A percentile compares a stretch with the other conserved stretches of the same genome.
Conservation (phyloP, 352 stramenopile genomes). For the Halophytophthora polymorphica region DNA sequence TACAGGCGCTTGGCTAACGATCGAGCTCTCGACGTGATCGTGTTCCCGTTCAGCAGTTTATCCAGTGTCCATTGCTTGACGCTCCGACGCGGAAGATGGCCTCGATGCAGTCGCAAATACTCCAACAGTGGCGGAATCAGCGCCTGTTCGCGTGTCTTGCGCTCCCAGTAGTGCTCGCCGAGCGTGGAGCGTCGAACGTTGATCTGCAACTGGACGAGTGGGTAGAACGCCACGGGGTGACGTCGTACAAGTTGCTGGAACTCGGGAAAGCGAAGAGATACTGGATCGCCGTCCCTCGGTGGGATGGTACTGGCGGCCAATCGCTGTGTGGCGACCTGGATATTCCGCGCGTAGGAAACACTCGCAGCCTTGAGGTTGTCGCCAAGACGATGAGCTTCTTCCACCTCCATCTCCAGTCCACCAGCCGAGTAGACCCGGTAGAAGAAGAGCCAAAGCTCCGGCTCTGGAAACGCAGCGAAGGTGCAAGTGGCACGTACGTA, state of each 20-base stretch:
- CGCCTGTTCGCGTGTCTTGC: slow-evolving; percentile 43
- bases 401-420: slow-evolving; percentile 22
- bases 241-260: slow-evolving; percentile 49
- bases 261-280: slow-evolving; percentile 39
- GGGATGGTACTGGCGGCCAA: slow-evolving; percentile 24
- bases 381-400: slow-evolving; percentile 35
- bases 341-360: slow-evolving; percentile 41
- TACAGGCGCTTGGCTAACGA: slow-evolving; percentile 38
- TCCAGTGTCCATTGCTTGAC: slow-evolving; percentile 32
- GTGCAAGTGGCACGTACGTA: slow-evolving; percentile 45
- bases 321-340: slow-evolving; percentile 40
- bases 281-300: slow-evolving; percentile 13
- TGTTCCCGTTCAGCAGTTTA: slow-evolving; percentile 29
- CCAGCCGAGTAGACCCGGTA: slow-evolving; percentile 45
- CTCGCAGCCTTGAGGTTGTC: slow-evolving; percentile 41
- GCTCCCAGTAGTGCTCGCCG: slow-evolving; percentile 46
- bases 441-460: slow-evolving; percentile 56
- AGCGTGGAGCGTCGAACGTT: slow-evolving; percentile 33
- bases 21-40: slow-evolving; percentile 22
- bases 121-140: slow-evolving; percentile 28
- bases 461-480: slow-evolving; percentile 45
- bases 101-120: slow-evolving; percentile 40
- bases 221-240: slow-evolving; percentile 51
- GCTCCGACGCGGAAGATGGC: slow-evolving; percentile 29
- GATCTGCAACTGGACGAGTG: slow-evolving; percentile 47